A percentile compares a stretch with the other conserved stretches of the same genome.
phyloP scores from a whole-genome alignment of 1,139 yeast species.

The Pneumocystis oryctolagi region DNA sequence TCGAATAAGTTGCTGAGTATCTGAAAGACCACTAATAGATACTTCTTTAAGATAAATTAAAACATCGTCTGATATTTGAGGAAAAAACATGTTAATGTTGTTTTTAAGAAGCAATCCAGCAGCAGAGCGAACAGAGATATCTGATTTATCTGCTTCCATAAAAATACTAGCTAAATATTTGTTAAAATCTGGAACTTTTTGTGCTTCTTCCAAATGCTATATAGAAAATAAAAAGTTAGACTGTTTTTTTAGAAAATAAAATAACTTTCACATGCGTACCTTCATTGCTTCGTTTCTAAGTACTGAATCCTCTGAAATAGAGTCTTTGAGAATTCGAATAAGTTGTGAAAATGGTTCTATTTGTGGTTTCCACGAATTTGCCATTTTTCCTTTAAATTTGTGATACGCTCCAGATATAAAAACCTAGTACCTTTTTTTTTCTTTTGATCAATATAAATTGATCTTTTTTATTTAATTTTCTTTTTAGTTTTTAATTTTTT shows the following conservation, averaged over 20 bases:
- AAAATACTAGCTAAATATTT: conserved; percentile 63
- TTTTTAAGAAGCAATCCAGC: conserved; percentile 81
- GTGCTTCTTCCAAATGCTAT: conserved; percentile 52
- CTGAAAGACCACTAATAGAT: conserved; percentile 54
- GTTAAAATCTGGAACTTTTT: conserved; percentile 49
- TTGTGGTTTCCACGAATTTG: conserved; percentile 10
- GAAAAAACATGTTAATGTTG: conserved; percentile 32
- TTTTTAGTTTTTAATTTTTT: neutral
- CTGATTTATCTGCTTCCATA: conserved; percentile 35
- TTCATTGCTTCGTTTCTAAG: conserved; percentile 4
- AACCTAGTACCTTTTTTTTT: neutral
- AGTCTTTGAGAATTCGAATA: conserved; percentile 10
- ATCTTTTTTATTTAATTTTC: neutral
- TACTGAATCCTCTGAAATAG: conserved; percentile 9
- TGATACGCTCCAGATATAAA: conserved; percentile 1
- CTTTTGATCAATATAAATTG: neutral
- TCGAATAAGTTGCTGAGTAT: conserved; percentile 46
- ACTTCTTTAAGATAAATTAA: conserved; percentile 46
- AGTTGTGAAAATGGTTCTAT: conserved; percentile 9
- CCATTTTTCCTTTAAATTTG: conserved; percentile 4
- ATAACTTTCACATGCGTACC: neutral
- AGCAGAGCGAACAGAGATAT: conserved; percentile 60
- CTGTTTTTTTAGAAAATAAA: neutral
- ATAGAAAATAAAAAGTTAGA: neutral
- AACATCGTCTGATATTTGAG: conserved; percentile 23